A percentile compares a stretch with the other conserved stretches of the same genome.
Conservation (phyloP, 2,329 filamentous ascomycete species). For the Exophiala alcalophila region DNA sequence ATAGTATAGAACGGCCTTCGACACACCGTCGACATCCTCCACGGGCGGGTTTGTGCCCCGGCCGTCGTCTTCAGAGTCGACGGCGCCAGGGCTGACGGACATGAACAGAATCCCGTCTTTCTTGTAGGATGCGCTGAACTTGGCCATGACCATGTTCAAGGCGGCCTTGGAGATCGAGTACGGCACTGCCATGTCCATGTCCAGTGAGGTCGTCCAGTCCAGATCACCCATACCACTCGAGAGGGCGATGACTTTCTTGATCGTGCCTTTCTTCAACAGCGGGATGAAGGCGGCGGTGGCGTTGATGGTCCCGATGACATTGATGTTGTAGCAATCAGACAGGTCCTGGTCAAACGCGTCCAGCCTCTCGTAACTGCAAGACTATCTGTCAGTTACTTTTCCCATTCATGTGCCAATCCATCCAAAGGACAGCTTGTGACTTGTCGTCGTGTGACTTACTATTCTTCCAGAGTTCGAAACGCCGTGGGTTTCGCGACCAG, state of each 20-base stretch:
- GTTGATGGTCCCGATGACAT: conserved; percentile 53
- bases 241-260: conserved; percentile 56
- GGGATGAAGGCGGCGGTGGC: conserved; percentile 55
- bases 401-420: too few species aligned
- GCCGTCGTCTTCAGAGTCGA: conserved; percentile 40
- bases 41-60: neutral
- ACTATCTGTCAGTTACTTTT: too few species aligned
- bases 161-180: conserved; percentile 55
- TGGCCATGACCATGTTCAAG: conserved; percentile 52
- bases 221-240: conserved; percentile 49
- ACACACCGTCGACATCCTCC: neutral
- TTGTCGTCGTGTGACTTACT: too few species aligned
- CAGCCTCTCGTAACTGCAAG: conserved; percentile 34
- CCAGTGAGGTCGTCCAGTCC: conserved; percentile 40
- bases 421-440: too few species aligned
- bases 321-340: conserved; percentile 41
- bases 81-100: conserved; percentile 52
- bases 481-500: conserved; percentile 1
- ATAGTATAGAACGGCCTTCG: too few species aligned
- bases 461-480: conserved; percentile 2
- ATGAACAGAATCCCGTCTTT: conserved; percentile 54
- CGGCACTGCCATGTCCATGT: conserved; percentile 36
- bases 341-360: conserved; percentile 39
- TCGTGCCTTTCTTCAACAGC: conserved; percentile 48
- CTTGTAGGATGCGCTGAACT: conserved; percentile 51